Evolutionary conservation across 306 rosid genomes (phyloP), one percentile per base, ranked within the genome.

Genomic region (Geum urbanum): DNA sequence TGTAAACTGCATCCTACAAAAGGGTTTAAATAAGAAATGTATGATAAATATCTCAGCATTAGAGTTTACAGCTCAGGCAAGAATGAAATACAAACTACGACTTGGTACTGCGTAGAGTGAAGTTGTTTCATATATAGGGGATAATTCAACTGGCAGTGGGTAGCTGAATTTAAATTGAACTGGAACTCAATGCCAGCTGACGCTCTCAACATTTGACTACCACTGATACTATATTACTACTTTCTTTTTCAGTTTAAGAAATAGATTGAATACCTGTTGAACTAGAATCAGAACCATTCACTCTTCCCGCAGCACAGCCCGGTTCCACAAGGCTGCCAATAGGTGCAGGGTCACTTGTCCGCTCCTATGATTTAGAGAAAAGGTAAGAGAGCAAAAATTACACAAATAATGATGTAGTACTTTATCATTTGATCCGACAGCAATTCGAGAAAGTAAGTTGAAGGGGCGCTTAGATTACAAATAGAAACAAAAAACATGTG

Each of bases 281-380:
- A 76, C 73, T 72, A 75, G 81, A 81, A 81, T 58, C 67, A 73
- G 62, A 79, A 76, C 77, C 79, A 63, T 77, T 83, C 75, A 63
- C 48, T 77, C 81, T 84, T 66, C 60, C 77, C 41, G 77, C 74
- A 63, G 78, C 72, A 77, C 69, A 67, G 20, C 76, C 81, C 44
- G 87, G 74, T 84, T 81, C 90, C 73, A 73, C 76, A 9, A 72
- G 61, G 74, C 76, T 67, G 83, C 70, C 19, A 35, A 62, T 63
- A 73, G 83, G 63, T 62, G 78, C 66, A 49, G 63, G 49, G 65
- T 77, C 82, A 62, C 78, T 71, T 39, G n/a, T 58, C 77, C 85
- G 81, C 79, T 78, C 85, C 98, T 92, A 97, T 72, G 70, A 81
- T 74, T 59, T 68, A 74, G 20, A 27, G 46, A 44, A 32, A 9